phyloP scores from a whole-genome alignment of 495 filamentous ascomycete species.

The Filosporella fistucella region DNA sequence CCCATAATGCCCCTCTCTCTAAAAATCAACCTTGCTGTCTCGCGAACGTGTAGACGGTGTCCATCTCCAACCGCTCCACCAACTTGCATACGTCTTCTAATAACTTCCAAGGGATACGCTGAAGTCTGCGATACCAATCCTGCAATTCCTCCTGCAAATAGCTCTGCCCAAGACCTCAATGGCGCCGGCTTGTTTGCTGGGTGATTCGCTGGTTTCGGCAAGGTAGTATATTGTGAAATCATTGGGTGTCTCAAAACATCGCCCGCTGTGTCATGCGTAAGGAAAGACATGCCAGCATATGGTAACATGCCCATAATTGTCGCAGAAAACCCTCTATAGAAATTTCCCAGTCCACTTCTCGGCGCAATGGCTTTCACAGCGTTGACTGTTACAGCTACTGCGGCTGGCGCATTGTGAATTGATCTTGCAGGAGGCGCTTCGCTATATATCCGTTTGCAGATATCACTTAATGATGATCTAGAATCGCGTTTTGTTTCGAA shows the following conservation, averaged over 20 bases:
- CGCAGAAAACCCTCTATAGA: constrained; percentile 89
- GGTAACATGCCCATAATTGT: constrained; percentile 92
- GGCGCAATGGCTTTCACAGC: constrained; percentile 35
- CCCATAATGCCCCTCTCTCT: constrained; percentile 71
- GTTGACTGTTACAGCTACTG: constrained; percentile 1
- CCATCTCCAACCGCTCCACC: constrained; percentile 91
- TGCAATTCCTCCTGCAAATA: constrained; percentile 77
- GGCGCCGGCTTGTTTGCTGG: constrained; percentile 55
- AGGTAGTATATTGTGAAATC: constrained; percentile 63
- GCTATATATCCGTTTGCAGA: constrained; percentile 78
- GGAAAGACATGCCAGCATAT: constrained; percentile 95
- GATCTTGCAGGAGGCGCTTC: constrained; percentile 44
- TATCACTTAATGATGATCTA: constrained; percentile 60
- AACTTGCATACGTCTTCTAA: constrained; percentile 92
- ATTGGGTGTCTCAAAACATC: constrained; percentile 69
- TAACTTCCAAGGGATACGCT: constrained; percentile 89
- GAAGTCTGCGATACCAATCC: constrained; percentile 86
- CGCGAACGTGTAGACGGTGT: constrained; percentile 66
- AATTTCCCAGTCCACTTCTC: constrained; percentile 72
- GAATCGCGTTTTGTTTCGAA: constrained; percentile 79
- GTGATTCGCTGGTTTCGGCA: constrained; percentile 36
- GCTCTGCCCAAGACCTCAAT: constrained; percentile 76
- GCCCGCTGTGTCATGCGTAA: constrained; percentile 84
- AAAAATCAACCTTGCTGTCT: constrained; percentile 72
- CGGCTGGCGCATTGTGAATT: background rate